phyloP scores from a whole-genome alignment of 2,329 filamentous ascomycete genomes.

The Neonectria faginata region DNA sequence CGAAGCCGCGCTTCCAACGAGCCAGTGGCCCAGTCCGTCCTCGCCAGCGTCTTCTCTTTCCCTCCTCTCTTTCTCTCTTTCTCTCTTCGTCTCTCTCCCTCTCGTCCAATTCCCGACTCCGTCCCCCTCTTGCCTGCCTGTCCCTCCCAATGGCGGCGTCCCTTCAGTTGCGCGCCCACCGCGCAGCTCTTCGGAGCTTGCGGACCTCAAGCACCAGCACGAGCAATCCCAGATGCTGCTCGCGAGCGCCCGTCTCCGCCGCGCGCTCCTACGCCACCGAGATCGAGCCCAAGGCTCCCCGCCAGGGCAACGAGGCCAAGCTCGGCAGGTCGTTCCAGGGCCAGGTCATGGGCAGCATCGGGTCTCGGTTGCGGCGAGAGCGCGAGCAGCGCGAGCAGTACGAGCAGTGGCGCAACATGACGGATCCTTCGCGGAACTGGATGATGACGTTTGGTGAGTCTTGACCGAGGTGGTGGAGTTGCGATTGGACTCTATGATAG shows the following conservation, averaged over 20 bases:
- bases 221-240: slow-evolving; percentile 8
- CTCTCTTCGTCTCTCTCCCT: neutral
- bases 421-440: slow-evolving; percentile 59
- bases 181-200: slow-evolving; percentile 48
- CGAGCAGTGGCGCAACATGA: slow-evolving; percentile 55
- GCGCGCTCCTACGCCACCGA: slow-evolving; percentile 51
- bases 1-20: slow-evolving; percentile 7
- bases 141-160: slow-evolving; percentile 49
- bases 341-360: slow-evolving; percentile 70
- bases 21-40: neutral
- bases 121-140: too few species aligned
- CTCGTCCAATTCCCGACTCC: slow-evolving; percentile 2
- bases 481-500: neutral
- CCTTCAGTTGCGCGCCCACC: slow-evolving; percentile 49
- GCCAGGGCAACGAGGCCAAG: slow-evolving; percentile 53
- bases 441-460: slow-evolving; percentile 66
- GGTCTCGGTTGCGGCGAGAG: slow-evolving; percentile 66
- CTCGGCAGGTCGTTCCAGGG: slow-evolving; percentile 63
- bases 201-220: slow-evolving; percentile 35
- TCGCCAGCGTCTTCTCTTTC: slow-evolving; percentile 2
- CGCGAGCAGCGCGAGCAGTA: slow-evolving; percentile 65
- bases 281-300: slow-evolving; percentile 49
- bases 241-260: slow-evolving; percentile 30
- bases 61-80: neutral
- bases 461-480: neutral